Conservation (phyloP, 2,329 filamentous ascomycete species). For the Cladosporium sp. region DNA sequence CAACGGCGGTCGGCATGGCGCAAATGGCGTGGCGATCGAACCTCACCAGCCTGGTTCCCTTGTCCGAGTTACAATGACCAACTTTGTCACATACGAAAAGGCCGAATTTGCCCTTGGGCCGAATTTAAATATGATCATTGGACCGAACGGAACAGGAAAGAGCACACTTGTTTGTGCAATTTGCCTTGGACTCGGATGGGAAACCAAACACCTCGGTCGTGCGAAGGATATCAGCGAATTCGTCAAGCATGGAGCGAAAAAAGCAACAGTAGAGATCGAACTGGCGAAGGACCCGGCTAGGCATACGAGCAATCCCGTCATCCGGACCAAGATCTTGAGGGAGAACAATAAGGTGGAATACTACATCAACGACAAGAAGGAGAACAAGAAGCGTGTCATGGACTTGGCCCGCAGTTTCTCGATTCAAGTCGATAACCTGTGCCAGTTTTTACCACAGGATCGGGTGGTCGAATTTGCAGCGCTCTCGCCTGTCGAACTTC, state of each 20-base stretch:
- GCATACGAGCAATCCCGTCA: constrained; percentile 63
- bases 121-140: constrained; percentile 96
- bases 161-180: constrained; percentile 97
- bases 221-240: constrained; percentile 83
- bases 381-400: constrained; percentile 60
- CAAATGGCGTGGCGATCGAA: constrained; percentile 7
- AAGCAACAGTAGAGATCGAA: constrained; percentile 86
- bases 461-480: constrained; percentile 91
- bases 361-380: constrained; percentile 65
- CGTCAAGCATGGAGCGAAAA: constrained; percentile 79
- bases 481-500: constrained; percentile 73
- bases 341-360: constrained; percentile 81
- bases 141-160: constrained; percentile 97
- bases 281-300: constrained; percentile 59
- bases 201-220: constrained; percentile 75
- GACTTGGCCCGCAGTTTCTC: constrained; percentile 65
- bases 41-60: constrained; percentile 72
- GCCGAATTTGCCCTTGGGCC: constrained; percentile 90
- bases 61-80: constrained; percentile 74
- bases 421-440: constrained; percentile 96
- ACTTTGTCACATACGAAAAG: constrained; percentile 93
- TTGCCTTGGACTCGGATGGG: constrained; percentile 84
- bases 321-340: constrained; percentile 71
- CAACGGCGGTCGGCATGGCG: constrained; percentile 16
- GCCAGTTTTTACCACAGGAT: constrained; percentile 94